Percentiles rank a stretch among this genome's conserved stretches.
Evolutionary conservation across 2,329 filamentous ascomycete genomes (phyloP).

Genomic region (Fusarium sulawesiense): DNA sequence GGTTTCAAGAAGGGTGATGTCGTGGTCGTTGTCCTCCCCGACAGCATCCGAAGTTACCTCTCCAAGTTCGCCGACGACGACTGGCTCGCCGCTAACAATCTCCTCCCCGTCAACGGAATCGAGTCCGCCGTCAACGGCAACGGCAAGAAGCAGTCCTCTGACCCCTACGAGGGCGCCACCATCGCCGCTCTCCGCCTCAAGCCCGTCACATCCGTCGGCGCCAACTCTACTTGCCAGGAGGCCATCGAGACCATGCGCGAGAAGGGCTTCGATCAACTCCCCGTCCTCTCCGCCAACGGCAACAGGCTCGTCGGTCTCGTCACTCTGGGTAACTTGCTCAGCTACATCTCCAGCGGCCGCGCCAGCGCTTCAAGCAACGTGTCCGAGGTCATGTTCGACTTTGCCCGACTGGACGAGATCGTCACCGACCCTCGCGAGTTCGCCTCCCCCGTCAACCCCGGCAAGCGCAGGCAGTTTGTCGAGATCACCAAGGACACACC

Average conservation of each 20-base stretch:
- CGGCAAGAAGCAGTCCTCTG: conserved; percentile 58
- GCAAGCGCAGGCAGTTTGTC: conserved; percentile 78
- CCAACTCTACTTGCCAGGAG: conserved; percentile 78
- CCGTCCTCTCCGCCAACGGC: conserved; percentile 78
- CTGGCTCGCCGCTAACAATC: conserved; percentile 96
- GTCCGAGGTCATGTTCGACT: conserved; percentile 95
- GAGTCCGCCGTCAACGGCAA: conserved; percentile 59
- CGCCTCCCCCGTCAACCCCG: conserved; percentile 53
- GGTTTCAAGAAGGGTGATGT: conserved; percentile 85
- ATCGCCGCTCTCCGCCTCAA: conserved; percentile 88
- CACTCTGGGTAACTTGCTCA: conserved; percentile 93
- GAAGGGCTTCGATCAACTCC: conserved; percentile 97
- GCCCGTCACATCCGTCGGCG: conserved; percentile 86
- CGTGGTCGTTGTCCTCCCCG: conserved; percentile 90
- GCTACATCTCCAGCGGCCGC: conserved; percentile 86
- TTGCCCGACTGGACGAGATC: conserved; percentile 86
- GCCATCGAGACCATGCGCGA: conserved; percentile 99
- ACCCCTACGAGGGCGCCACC: conserved; percentile 82
- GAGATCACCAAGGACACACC: conserved; percentile 94
- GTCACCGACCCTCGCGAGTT: conserved; percentile 86
- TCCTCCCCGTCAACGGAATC: conserved; percentile 72
- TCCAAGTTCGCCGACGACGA: conserved; percentile 99
- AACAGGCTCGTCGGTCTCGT: conserved; percentile 88
- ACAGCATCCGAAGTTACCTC: conserved; percentile 96
- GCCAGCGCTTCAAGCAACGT: conserved; percentile 80